phyloP scores from a whole-genome alignment of 306 rosid species.

The Pueraria montana region DNA sequence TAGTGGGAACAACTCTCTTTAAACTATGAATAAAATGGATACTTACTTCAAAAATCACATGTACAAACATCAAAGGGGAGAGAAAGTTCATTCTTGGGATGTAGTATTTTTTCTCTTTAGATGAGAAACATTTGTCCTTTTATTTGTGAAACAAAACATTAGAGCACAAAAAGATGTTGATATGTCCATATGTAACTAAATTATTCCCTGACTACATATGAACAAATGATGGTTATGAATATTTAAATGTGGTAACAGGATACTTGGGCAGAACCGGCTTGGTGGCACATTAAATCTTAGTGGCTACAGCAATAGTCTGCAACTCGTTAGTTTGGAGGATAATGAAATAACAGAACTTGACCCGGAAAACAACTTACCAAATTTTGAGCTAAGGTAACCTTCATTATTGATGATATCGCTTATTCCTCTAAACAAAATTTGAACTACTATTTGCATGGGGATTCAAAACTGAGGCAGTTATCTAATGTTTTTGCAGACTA shows the following conservation, averaged over 20 bases:
- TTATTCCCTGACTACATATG: slow-evolving; percentile 10
- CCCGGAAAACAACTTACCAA: not conserved
- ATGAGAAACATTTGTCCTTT: not conserved
- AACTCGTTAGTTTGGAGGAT: slow-evolving; percentile 51
- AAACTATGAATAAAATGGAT: not conserved
- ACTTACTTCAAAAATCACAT: not conserved
- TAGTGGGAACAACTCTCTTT: not conserved
- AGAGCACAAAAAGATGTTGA: not conserved
- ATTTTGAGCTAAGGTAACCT: slow-evolving; percentile 47
- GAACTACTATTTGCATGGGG: not conserved
- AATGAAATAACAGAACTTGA: slow-evolving; percentile 32
- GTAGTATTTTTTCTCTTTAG: not conserved
- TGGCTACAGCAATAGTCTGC: slow-evolving; percentile 44
- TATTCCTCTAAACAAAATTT: not conserved
- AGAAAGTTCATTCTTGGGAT: not conserved
- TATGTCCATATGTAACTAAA: not conserved
- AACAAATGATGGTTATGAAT: slow-evolving; percentile 35
- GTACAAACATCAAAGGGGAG: not conserved
- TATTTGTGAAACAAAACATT: not conserved
- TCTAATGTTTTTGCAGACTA: slow-evolving; percentile 60
- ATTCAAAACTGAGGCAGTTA: slow-evolving; percentile 43
- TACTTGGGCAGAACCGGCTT: slow-evolving; percentile 45
- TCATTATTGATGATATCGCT: slow-evolving; percentile 27
- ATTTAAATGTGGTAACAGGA: slow-evolving; percentile 51
- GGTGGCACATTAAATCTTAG: slow-evolving; percentile 53